These are phyloP conservation scores for Acrasis kona DNA, from an alignment of 78 protist genomes.

Conservation along the genomic window DNA sequence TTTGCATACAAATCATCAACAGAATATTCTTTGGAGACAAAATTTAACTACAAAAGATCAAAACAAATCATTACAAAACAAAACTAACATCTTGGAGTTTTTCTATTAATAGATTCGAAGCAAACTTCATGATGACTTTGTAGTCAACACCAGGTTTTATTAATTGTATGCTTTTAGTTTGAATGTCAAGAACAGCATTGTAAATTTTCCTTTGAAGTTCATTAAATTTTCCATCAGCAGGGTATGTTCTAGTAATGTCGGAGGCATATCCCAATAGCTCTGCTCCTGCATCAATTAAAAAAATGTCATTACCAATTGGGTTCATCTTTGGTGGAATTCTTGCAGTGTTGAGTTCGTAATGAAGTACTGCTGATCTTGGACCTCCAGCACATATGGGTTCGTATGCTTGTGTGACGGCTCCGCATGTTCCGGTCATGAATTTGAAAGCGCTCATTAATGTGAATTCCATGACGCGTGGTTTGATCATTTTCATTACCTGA, in stretches of 20 bases:
- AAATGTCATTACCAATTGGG: conserved; percentile 37
- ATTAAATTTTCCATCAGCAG: conserved; percentile 67
- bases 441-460: neutral
- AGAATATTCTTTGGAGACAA: neutral
- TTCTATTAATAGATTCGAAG: neutral
- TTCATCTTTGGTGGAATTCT: neutral
- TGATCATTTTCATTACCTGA: conserved; percentile 19
- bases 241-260: conserved; percentile 82
- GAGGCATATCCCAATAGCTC: conserved; percentile 74
- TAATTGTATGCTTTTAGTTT: neutral
- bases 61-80: too few species aligned
- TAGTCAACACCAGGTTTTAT: neutral
- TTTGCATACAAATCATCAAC: neutral
- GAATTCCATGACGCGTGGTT: conserved; percentile 3
- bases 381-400: conserved; percentile 25
- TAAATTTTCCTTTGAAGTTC: conserved; percentile 59
- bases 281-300: conserved; percentile 71
- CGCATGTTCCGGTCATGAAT: conserved; percentile 17
- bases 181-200: conserved; percentile 50
- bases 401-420: conserved; percentile 14
- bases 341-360: conserved; percentile 10
- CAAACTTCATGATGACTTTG: neutral
- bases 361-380: conserved; percentile 19
- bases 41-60: too few species aligned
- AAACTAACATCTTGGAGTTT: neutral